Percentiles rank a stretch among this genome's conserved stretches.
These are phyloP conservation scores for Limtongia smithiae DNA, from an alignment of 805 yeast species.

Conservation along the genomic window DNA sequence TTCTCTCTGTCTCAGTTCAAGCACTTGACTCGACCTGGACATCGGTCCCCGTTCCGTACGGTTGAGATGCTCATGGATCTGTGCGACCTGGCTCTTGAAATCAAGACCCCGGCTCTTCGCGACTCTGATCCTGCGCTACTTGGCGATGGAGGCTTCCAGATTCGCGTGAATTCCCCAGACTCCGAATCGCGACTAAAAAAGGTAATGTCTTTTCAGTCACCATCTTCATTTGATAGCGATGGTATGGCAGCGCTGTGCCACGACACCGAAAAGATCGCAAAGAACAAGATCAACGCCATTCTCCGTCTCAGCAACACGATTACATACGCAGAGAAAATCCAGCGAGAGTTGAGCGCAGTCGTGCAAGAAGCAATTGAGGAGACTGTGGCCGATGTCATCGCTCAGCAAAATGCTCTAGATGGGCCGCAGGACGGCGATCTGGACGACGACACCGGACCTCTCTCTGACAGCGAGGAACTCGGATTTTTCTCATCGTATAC, in stretches of 20 bases:
- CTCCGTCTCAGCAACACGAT: conserved; percentile 68
- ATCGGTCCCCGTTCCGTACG: conserved; percentile 21
- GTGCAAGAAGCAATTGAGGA: conserved; percentile 61
- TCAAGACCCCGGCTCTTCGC: conserved; percentile 66
- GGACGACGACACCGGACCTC: conserved; percentile 27
- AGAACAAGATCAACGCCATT: conserved; percentile 65
- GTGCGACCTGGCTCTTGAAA: conserved; percentile 68
- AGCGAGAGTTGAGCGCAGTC: conserved; percentile 69
- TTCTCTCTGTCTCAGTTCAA: conserved; percentile 12
- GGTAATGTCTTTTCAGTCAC: conserved; percentile 39
- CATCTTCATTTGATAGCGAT: conserved; percentile 55
- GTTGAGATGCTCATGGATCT: conserved; percentile 50
- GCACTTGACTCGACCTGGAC: conserved; percentile 8
- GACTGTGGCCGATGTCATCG: conserved; percentile 56
- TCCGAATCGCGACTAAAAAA: conserved; percentile 37
- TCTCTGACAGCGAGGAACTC: conserved; percentile 24
- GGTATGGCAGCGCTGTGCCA: conserved; percentile 59
- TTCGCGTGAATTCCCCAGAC: conserved; percentile 34
- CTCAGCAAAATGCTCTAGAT: conserved; percentile 29
- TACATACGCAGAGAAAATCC: conserved; percentile 70
- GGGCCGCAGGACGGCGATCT: conserved; percentile 27
- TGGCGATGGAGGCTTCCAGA: conserved; percentile 37
- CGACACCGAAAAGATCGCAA: conserved; percentile 62
- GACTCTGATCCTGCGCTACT: conserved; percentile 25
- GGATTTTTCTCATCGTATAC: conserved; percentile 14